Percentiles rank a stretch among this genome's conserved stretches.
Evolutionary conservation across 208 protist genomes (phyloP).

Genomic region (Wallacemonas collosoma): DNA sequence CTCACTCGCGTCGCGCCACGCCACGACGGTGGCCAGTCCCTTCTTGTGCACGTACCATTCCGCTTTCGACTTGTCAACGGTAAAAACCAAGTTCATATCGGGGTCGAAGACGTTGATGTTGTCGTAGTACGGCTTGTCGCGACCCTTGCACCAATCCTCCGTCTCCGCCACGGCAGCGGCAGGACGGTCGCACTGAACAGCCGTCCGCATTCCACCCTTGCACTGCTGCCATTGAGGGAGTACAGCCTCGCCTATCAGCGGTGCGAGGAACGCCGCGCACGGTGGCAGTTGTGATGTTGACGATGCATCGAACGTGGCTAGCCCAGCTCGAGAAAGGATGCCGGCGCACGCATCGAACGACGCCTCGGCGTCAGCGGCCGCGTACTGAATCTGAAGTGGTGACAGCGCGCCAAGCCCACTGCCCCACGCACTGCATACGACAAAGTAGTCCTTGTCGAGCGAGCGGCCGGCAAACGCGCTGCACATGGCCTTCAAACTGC

Average conservation of each 20-base stretch:
- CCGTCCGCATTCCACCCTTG: too few species aligned
- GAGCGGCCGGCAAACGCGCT: constrained; percentile 29
- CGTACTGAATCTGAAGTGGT: constrained; percentile 55
- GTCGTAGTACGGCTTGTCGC: constrained; percentile 61
- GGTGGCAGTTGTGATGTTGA: too few species aligned
- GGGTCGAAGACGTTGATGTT: constrained; percentile 62
- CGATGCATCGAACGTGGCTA: too few species aligned
- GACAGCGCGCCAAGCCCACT: constrained; percentile 50
- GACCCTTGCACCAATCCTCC: constrained; percentile 32
- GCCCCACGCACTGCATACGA: constrained; percentile 63
- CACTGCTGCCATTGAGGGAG: neutral
- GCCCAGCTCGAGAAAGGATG: constrained; percentile 22
- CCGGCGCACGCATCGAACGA: constrained; percentile 50
- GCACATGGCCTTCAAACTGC: constrained; percentile 51
- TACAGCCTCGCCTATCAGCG: neutral
- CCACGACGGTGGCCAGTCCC: constrained; percentile 42
- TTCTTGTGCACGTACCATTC: constrained; percentile 73
- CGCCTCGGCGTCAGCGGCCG: constrained; percentile 54
- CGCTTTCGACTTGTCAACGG: constrained; percentile 53
- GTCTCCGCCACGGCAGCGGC: neutral
- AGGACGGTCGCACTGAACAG: too few species aligned
- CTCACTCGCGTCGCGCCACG: constrained; percentile 29
- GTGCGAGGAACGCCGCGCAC: neutral
- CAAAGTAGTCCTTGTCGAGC: constrained; percentile 48
- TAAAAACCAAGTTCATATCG: constrained; percentile 52